Percentiles rank a stretch among this genome's conserved stretches.
Evolutionary conservation across 163 green algal genomes (phyloP).

Genomic region (Chlamydomonas reinhardtii): DNA sequence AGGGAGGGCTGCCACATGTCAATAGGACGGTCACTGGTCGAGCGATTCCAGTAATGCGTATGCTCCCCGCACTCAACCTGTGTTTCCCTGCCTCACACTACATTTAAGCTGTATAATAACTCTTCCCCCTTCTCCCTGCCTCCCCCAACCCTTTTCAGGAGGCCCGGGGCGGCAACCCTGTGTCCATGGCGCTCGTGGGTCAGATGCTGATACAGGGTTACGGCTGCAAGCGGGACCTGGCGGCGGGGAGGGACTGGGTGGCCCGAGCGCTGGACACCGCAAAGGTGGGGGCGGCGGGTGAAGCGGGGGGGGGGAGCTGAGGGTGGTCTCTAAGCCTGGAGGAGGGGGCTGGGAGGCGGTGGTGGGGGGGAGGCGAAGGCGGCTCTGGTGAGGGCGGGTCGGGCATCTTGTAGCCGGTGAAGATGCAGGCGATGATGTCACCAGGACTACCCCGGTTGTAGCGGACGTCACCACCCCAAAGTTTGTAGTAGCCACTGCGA

Average conservation of each 20-base stretch:
- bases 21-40: no score
- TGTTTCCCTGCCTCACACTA: no score
- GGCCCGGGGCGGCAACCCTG: conserved; percentile 34
- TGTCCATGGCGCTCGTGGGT: conserved; percentile 51
- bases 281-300: conserved; percentile 5
- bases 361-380: background rate
- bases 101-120: no score
- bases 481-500: no score
- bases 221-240: conserved; percentile 10
- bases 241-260: conserved; percentile 30
- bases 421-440: background rate
- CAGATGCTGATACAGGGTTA: conserved; percentile 53
- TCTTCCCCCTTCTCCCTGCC: background rate
- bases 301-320: no score
- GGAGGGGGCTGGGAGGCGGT: background rate
- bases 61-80: no score
- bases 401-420: background rate
- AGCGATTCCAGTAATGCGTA: no score
- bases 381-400: background rate
- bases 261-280: conserved; percentile 18
- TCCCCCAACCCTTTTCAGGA: background rate
- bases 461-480: no score
- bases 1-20: no score
- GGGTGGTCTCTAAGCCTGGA: no score
- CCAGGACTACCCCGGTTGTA: no score